A percentile compares a stretch with the other conserved stretches of the same genome.
These are phyloP conservation scores for Aquanectria penicillioides DNA, from an alignment of 2,329 filamentous ascomycete species.

Conservation along the genomic window DNA sequence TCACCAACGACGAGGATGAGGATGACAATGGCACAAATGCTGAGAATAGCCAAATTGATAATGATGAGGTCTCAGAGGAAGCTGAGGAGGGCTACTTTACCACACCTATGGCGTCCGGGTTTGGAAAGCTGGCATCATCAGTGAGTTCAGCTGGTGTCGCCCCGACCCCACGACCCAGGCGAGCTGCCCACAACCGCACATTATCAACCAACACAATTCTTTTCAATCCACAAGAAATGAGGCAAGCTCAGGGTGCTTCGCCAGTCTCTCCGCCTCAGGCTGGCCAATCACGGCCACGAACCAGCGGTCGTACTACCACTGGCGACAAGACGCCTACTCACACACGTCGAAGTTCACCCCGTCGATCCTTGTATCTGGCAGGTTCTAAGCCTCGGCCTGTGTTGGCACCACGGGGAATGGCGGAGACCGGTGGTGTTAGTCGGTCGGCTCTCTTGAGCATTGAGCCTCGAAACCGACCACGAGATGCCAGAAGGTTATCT, in stretches of 20 bases:
- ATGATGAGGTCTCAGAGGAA: slow-evolving; percentile 44
- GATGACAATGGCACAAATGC: slow-evolving; percentile 61
- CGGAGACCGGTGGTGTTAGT: slow-evolving; percentile 49
- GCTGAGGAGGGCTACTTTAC: slow-evolving; percentile 65
- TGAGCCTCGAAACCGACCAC: slow-evolving; percentile 55
- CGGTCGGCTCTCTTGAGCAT: slow-evolving; percentile 61
- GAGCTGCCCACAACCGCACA: slow-evolving; percentile 73
- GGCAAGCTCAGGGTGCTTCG: slow-evolving; percentile 51
- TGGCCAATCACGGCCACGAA: slow-evolving; percentile 48
- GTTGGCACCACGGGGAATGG: slow-evolving; percentile 54
- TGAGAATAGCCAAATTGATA: slow-evolving; percentile 45
- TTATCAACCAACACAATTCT: slow-evolving; percentile 85
- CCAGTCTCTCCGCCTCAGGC: slow-evolving; percentile 54
- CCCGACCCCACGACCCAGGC: slow-evolving; percentile 48
- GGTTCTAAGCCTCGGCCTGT: slow-evolving; percentile 67
- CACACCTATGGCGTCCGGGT: slow-evolving; percentile 57
- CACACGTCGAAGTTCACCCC: slow-evolving; percentile 59
- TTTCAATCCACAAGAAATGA: slow-evolving; percentile 73
- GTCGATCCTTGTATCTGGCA: slow-evolving; percentile 53
- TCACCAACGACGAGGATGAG: slow-evolving; percentile 80
- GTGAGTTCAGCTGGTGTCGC: slow-evolving; percentile 45
- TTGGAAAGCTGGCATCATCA: slow-evolving; percentile 50
- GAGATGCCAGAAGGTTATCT: slow-evolving; percentile 58
- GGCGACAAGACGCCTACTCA: slow-evolving; percentile 50
- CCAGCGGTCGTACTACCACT: slow-evolving; percentile 46